Percentiles rank a stretch among this genome's conserved stretches.
phyloP scores from a whole-genome alignment of 1,139 yeast species.

The Zygosaccharomyces sapae region DNA sequence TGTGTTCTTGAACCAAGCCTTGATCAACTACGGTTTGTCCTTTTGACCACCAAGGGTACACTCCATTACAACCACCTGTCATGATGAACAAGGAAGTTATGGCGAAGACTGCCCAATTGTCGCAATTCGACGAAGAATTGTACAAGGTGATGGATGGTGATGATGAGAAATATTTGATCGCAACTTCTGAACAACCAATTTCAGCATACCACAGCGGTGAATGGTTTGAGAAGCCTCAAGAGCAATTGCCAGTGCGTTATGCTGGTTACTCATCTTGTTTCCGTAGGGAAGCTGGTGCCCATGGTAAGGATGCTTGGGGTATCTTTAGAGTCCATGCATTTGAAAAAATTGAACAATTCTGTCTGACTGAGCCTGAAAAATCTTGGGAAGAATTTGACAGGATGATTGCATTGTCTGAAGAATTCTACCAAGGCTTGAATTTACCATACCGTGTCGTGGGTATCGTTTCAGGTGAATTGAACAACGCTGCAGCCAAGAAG shows the following conservation, averaged over 20 bases:
- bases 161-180: constrained; percentile 95
- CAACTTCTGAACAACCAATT: constrained; percentile 98
- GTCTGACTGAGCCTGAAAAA: constrained; percentile 93
- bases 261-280: constrained; percentile 98
- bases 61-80: constrained; percentile 97
- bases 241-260: constrained; percentile 91
- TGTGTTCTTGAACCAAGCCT: constrained; percentile 95
- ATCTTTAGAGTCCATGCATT: constrained; percentile 98
- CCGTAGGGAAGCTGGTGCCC: constrained; percentile 99
- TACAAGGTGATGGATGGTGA: constrained; percentile 96
- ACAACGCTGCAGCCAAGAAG: constrained; percentile 98
- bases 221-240: constrained; percentile 97
- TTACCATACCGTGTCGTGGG: constrained; percentile 97
- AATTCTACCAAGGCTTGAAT: constrained; percentile 85
- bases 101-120: constrained; percentile 99
- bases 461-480: constrained; percentile 96
- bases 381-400: constrained; percentile 96
- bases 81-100: constrained; percentile 99
- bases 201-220: constrained; percentile 96
- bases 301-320: constrained; percentile 99
- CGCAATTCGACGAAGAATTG: constrained; percentile 95
- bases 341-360: constrained; percentile 96
- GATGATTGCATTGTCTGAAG: constrained; percentile 89
- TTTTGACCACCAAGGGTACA: constrained; percentile 78
- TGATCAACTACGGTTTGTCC: constrained; percentile 89